Base-by-base conservation (phyloP, 1,284 basidiomycete species). In the Serendipita sp. region DNA sequence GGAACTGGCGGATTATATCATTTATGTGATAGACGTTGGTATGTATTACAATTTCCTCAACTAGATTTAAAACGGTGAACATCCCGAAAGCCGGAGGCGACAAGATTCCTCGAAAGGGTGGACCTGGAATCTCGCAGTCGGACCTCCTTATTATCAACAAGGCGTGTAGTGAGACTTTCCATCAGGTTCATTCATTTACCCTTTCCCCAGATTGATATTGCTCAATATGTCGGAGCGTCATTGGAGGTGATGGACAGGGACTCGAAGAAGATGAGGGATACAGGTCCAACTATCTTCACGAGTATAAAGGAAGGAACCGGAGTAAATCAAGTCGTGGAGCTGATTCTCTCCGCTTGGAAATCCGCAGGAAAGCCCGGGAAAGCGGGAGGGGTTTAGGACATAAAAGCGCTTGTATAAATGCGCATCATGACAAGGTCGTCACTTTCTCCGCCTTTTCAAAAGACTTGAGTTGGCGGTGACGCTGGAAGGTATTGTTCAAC, bases 101-200 rank as follows among this genome's bases (percentile, higher is more conserved):
- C 76, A 99, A 99, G 75, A 95, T 99, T 66, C 95, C 95, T 8
- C 80, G 95, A 35, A 99, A 99, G 77, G 95, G 96, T 3, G 95
- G 95, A 1, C 95, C 95, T 1, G 95, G 95, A 12, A 95, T 97
- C 68, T 93, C 91, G 1, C 89, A 95, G 72, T 94, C 92, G 1
- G 95, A 99, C 75, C 78, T 99, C 38, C 77, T 99, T 60, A 85
- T 99, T 30, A 84, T 99, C 70, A 99, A 99, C 79, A 97, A 97
- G 80, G 92, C 87, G 55, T 65, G 74, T 65, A 22, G 30, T 42
- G 34, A 45, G 60, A 30, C 44, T 41, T 50, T 47, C 34, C 38
- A 42, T 49, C 60, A 45, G 49, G 64, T 55, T 32, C 66, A 32
- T 13, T 45, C 42, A 35, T 41, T 22, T 6, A 61, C 29, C 22